Base-by-base conservation (phyloP, 768 basidiomycete species). In the Phanerochaete carnosa region DNA sequence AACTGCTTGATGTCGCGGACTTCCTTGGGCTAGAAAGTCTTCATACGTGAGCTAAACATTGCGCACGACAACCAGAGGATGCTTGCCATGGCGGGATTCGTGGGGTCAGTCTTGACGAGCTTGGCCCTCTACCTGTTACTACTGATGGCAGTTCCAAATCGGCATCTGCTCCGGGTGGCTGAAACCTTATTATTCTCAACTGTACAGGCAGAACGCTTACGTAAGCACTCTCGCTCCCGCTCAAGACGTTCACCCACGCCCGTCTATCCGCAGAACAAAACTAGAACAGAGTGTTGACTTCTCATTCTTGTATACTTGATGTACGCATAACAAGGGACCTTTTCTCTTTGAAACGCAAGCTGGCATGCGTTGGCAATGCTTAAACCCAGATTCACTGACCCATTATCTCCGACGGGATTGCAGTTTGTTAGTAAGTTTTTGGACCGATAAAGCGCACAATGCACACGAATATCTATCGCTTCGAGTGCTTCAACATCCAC, bases 1-100 rank as follows among this genome's bases (percentile, higher is more conserved):
- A 98, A 98, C 77, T 92, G 83, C 83, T 98, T 99, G 85, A 98
- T 98, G 78, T 98, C 95, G 70, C 84, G 83, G 81, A 99, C 88
- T 87, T 98, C 92, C 81, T 97, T 95, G 62, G 96, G 95, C 96
- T 98, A 71, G 25, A 54, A 19, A 11, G 25, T 32, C 22, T 26
- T 28, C n/a, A 25, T 12, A 23, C 28, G 30, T 58, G 19, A 57
- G 59, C 32, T 32, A 19, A n/a, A 6, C 56, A 43, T 37, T 4
- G 57, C 33, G 16, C 29, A 35, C 53, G 32, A 26, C 45, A 22
- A 22, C 55, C 11, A 16, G 22, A 19, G 30, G 15, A 22, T 47
- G 45, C 60, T 61, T 51, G 51, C 63, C 63, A 64, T 64, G 63
- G 63, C 60, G 63, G 39, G 53, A 58, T 50, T 50, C 47, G 45